Conservation (phyloP, 1,284 basidiomycete genomes). For the Gastroboletus turbinatus region DNA sequence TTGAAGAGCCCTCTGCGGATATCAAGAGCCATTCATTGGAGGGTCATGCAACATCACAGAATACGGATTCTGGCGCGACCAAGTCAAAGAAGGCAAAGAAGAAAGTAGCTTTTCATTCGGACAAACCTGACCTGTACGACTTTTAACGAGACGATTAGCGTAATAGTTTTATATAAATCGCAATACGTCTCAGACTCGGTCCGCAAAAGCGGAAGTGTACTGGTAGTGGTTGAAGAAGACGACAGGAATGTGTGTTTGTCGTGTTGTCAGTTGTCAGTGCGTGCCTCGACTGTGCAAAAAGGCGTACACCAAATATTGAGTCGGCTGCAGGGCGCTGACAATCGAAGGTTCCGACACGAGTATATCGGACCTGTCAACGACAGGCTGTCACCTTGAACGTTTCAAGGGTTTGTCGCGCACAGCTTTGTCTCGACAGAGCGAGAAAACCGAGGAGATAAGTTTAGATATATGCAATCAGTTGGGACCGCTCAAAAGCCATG, state of each 20-base stretch:
- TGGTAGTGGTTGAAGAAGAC: not conserved
- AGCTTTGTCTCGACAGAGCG: not conserved
- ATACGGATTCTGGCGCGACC: not conserved
- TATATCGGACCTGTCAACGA: not conserved
- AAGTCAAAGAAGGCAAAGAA: constrained; percentile 58
- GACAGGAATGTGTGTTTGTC: not conserved
- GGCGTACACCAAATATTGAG: too few species aligned
- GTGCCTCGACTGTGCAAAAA: not conserved
- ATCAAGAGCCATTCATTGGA: not conserved
- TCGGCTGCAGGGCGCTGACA: not conserved
- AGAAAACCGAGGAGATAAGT: constrained; percentile 3
- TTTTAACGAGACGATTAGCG: constrained; percentile 37
- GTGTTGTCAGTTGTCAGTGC: not conserved
- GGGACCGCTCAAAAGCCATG: not conserved
- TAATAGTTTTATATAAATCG: not conserved
- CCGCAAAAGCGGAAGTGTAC: not conserved
- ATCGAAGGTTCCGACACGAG: not conserved
- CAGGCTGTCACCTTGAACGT: not conserved
- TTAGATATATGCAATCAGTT: not conserved
- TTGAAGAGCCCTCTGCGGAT: constrained; percentile 22
- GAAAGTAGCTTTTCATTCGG: constrained; percentile 68
- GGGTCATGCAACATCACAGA: not conserved
- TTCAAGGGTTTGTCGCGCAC: constrained; percentile 3
- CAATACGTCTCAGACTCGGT: not conserved
- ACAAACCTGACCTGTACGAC: constrained; percentile 64